Evolutionary conservation across 192 early-diverging fungal genomes (phyloP), one percentile per base, ranked within the genome.

Genomic region (Glomus cerebriforme): DNA sequence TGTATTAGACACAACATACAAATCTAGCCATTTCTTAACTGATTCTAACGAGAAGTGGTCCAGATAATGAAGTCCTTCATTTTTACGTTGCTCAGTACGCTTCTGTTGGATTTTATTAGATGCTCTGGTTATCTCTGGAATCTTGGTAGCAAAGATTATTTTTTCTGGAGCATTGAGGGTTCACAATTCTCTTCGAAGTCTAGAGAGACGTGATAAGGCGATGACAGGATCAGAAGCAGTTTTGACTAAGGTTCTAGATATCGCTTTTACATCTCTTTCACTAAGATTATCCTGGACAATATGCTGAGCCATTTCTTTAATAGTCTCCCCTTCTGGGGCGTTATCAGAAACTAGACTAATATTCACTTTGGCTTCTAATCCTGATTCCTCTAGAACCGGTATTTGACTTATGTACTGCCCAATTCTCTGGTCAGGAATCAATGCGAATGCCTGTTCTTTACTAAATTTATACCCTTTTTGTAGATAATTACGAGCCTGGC

Each of bases 1-100:
- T n/a, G n/a, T n/a, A 13, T 35, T 75, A 59, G 34, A 75, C 13
- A 62, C 29, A 75, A 15, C 34, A 75, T 75, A 75, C 63, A 37
- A 37, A 37, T 37, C 37, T 37, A 37, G 37, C 37, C 37, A 7
- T 37, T 37, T 7, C 37, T 37, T 37, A 37, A 37, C 37, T 7
- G 6, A 37, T 37, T 37, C 37, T 37, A n/a, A 37, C 37, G 37
- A 37, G 63, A 76, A 76, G 4, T 63, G 1, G 19, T 76, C 54
- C 39, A 34, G 59, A 64, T 64, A 76, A 63, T 76, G 34, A 27
- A 76, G 37, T 22, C 39, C 4, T 39, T 63, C 31, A 76, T 9
- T 26, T 29, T 73, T 73, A 58, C 54, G 24, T 15, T 59, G 27
- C 37, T 37, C 6, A 37, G 37, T 37, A 17, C 54, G 2, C 49